Percentiles rank a stretch among this genome's conserved stretches.
These are phyloP conservation scores for Ambrosiella cleistominuta DNA, from an alignment of 2,329 filamentous ascomycete species.

Conservation along the genomic window DNA sequence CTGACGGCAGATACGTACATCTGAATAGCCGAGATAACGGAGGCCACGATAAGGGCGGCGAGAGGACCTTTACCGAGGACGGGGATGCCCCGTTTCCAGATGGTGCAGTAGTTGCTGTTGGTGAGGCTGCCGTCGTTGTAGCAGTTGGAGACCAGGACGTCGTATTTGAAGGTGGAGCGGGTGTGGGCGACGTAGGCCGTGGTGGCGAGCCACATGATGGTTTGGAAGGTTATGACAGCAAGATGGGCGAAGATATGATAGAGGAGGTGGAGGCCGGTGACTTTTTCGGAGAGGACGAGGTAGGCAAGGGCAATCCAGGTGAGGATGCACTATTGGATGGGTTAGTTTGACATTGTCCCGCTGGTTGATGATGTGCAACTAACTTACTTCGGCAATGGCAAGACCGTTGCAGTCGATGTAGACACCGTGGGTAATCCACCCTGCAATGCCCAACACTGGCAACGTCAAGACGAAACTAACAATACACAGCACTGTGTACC, in stretches of 20 bases:
- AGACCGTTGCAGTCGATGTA: slow-evolving; percentile 26
- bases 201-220: slow-evolving; percentile 31
- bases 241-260: slow-evolving; percentile 31
- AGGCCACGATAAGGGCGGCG: slow-evolving; percentile 23
- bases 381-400: slow-evolving; percentile 24
- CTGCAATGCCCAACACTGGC: slow-evolving; percentile 27
- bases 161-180: slow-evolving; percentile 22
- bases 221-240: slow-evolving; percentile 26
- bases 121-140: slow-evolving; percentile 24
- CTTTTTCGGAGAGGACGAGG: slow-evolving; percentile 25
- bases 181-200: slow-evolving; percentile 24
- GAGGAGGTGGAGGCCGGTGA: slow-evolving; percentile 18
- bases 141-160: slow-evolving; percentile 18
- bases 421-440: slow-evolving; percentile 23
- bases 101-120: slow-evolving; percentile 22
- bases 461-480: slow-evolving; percentile 26
- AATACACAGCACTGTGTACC: slow-evolving; percentile 26
- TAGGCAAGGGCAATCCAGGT: slow-evolving; percentile 29
- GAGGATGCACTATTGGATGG: slow-evolving; percentile 22
- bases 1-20: slow-evolving; percentile 19
- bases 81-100: slow-evolving; percentile 13
- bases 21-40: slow-evolving; percentile 27
- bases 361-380: background rate
- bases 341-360: slow-evolving; percentile 1
- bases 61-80: slow-evolving; percentile 22